These are phyloP conservation scores for Alternaria atra DNA, from an alignment of 2,329 filamentous ascomycete species.

Conservation along the genomic window DNA sequence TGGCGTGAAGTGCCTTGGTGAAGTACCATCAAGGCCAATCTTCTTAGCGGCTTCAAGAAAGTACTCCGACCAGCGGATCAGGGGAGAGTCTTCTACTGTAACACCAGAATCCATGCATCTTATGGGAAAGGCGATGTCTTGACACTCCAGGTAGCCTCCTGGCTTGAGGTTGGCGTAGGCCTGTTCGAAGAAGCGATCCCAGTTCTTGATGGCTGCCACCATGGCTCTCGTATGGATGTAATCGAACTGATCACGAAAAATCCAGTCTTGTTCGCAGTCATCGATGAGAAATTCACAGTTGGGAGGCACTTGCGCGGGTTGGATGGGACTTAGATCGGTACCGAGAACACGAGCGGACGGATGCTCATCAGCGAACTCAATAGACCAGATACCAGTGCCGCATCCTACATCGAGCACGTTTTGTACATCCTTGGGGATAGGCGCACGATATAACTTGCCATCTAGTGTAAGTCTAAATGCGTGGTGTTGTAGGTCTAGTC, in stretches of 20 bases:
- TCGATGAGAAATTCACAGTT: constrained; percentile 50
- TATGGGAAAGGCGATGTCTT: constrained; percentile 51
- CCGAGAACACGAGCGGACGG: constrained; percentile 46
- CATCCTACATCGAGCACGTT: constrained; percentile 45
- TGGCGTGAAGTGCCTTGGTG: constrained; percentile 50
- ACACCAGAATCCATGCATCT: constrained; percentile 34
- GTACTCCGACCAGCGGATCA: constrained; percentile 38
- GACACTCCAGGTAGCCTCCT: constrained; percentile 62
- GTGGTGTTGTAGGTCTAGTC: constrained; percentile 47
- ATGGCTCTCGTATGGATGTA: constrained; percentile 65
- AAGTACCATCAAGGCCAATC: constrained; percentile 52
- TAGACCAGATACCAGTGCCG: constrained; percentile 48
- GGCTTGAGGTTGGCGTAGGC: constrained; percentile 53
- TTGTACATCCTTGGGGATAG: constrained; percentile 38
- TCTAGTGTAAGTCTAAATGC: constrained; percentile 46
- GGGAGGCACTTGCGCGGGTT: constrained; percentile 42
- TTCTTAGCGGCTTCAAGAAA: constrained; percentile 36
- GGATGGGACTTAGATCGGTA: constrained; percentile 48
- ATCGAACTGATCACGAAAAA: constrained; percentile 63
- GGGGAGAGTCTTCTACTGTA: constrained; percentile 31
- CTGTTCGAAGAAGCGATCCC: constrained; percentile 59
- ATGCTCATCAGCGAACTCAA: constrained; percentile 44
- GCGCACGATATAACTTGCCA: constrained; percentile 40
- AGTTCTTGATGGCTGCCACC: constrained; percentile 64
- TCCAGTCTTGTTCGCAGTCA: constrained; percentile 61